Conservation (phyloP, 805 yeast species). For the Myxozyma vanderwaltii region DNA sequence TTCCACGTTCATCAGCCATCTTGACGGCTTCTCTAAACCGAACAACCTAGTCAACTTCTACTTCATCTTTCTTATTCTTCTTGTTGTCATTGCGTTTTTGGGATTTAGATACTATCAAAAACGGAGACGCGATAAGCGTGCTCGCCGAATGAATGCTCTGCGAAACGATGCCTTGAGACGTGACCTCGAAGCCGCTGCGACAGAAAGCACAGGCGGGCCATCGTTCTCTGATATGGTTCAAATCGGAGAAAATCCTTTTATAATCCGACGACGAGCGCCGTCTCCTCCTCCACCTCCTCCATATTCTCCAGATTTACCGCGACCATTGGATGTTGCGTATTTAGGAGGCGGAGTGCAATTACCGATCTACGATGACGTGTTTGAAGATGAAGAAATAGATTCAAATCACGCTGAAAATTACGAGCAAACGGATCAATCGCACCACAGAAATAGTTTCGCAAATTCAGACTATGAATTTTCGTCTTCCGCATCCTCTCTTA, state of each 20-base stretch:
- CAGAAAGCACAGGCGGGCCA: background rate
- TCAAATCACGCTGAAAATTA: background rate
- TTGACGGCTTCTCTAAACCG: conserved; percentile 27
- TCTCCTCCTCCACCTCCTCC: conserved; percentile 26
- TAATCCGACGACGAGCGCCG: background rate
- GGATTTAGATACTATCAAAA: conserved; percentile 21
- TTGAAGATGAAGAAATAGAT: conserved; percentile 14
- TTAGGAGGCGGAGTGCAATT: conserved; percentile 23
- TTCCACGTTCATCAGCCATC: conserved; percentile 11
- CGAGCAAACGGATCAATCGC: background rate
- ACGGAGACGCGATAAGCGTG: conserved; percentile 8
- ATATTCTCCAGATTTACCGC: conserved; percentile 11
- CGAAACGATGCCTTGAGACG: conserved; percentile 23
- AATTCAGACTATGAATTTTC: too few species aligned
- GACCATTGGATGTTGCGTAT: conserved; percentile 22
- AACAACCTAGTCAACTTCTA: conserved; percentile 27
- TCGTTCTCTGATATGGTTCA: conserved; percentile 11
- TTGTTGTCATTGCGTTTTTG: conserved; percentile 24
- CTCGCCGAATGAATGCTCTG: background rate
- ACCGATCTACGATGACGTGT: conserved; percentile 21
- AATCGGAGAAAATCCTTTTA: background rate
- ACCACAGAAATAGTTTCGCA: background rate
- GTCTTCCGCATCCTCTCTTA: too few species aligned
- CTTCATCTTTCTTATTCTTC: conserved; percentile 24
- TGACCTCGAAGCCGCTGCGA: conserved; percentile 17